Conservation (phyloP, 805 yeast species). For the Candida tibetensis region DNA sequence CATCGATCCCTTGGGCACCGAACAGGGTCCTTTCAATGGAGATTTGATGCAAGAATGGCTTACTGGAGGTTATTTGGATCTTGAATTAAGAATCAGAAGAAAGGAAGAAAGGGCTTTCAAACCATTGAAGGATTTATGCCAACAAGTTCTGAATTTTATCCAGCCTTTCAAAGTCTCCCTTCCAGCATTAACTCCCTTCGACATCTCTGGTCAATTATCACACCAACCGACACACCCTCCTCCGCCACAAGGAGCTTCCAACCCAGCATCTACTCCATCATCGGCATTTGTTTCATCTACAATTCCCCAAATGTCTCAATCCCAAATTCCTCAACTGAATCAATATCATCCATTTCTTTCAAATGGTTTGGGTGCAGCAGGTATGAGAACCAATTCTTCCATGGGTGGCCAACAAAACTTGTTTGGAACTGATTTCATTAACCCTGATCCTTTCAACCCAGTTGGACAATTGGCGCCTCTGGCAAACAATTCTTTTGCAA, state of each 20-base stretch:
- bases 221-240: constrained; percentile 6
- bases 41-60: constrained; percentile 78
- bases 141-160: constrained; percentile 44
- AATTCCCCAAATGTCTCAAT: constrained; percentile 4
- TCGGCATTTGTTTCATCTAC: not conserved
- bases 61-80: constrained; percentile 53
- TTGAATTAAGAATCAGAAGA: constrained; percentile 56
- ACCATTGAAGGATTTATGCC: constrained; percentile 53
- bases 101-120: constrained; percentile 50
- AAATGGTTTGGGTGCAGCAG: constrained; percentile 26
- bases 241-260: constrained; percentile 1
- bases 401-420: constrained; percentile 16
- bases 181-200: constrained; percentile 26
- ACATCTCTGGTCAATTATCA: not conserved
- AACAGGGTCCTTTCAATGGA: constrained; percentile 83
- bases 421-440: constrained; percentile 23
- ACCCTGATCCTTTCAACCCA: constrained; percentile 18
- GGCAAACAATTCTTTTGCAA: constrained; percentile 9
- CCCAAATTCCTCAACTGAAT: constrained; percentile 11
- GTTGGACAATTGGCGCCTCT: constrained; percentile 11
- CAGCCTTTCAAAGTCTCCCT: constrained; percentile 64
- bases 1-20: constrained; percentile 63
- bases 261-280: constrained; percentile 1
- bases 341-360: constrained; percentile 30
- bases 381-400: constrained; percentile 20